These are phyloP conservation scores for Maudiozyma barnettii DNA, from an alignment of 805 yeast species.

Conservation along the genomic window DNA sequence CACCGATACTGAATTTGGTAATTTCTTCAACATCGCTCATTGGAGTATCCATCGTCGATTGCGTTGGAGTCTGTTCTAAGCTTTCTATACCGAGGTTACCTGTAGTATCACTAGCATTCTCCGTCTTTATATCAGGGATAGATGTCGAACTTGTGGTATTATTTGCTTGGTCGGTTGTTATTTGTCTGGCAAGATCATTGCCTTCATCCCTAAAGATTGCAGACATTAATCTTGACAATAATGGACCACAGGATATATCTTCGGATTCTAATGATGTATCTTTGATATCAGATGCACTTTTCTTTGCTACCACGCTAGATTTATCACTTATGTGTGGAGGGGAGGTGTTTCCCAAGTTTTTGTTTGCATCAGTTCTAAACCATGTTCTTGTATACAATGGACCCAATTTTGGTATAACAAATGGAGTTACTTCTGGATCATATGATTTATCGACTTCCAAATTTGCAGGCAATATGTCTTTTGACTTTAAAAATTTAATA, in stretches of 20 bases:
- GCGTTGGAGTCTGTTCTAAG: constrained; percentile 11
- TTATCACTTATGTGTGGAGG: constrained; percentile 42
- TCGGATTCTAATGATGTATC: constrained; percentile 64
- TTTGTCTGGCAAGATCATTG: constrained; percentile 6
- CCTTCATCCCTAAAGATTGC: constrained; percentile 47
- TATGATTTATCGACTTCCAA: constrained; percentile 34
- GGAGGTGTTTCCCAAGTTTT: constrained; percentile 32
- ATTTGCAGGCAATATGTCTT: constrained; percentile 45
- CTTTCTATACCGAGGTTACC: constrained; percentile 7
- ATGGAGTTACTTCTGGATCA: constrained; percentile 65
- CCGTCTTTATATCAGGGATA: constrained; percentile 7
- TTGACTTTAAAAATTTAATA: constrained; percentile 56
- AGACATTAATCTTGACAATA: constrained; percentile 71
- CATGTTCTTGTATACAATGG: constrained; percentile 73
- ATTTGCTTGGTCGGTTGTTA: neutral
- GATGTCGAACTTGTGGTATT: neutral
- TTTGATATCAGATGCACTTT: constrained; percentile 40
- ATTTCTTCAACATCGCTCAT: constrained; percentile 13
- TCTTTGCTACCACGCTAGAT: constrained; percentile 41
- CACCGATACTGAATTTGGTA: constrained; percentile 6
- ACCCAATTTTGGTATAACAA: constrained; percentile 76
- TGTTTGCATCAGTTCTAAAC: constrained; percentile 68
- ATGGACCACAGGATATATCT: constrained; percentile 80
- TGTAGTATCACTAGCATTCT: constrained; percentile 19
- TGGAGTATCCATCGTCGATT: constrained; percentile 14